These are phyloP conservation scores for Citropsis articulata DNA, from an alignment of 345 rosid genomes.

Conservation along the genomic window DNA sequence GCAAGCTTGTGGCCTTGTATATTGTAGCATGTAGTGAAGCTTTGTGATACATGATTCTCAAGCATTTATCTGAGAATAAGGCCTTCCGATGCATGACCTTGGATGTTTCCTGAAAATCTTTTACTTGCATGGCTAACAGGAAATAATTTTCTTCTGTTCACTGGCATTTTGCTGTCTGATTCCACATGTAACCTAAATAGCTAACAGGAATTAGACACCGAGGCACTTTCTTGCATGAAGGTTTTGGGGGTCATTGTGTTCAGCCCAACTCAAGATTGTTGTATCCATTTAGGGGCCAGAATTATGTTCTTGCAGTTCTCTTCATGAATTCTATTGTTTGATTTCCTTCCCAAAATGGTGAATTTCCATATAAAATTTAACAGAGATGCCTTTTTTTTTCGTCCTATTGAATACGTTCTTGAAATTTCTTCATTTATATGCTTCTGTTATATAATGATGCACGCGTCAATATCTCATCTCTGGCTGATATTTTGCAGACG, in stretches of 20 bases:
- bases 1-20: not conserved
- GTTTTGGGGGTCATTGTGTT: not conserved
- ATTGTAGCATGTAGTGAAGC: not conserved
- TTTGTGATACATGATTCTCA: not conserved
- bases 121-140: not conserved
- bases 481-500: constrained; percentile 48
- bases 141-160: not conserved
- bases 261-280: not conserved
- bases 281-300: not conserved
- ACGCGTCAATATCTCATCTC: constrained; percentile 5
- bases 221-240: not conserved
- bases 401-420: not conserved
- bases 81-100: not conserved
- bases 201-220: not conserved
- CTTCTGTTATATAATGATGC: not conserved
- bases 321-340: not conserved
- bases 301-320: not conserved
- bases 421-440: not conserved
- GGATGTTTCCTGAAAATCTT: not conserved
- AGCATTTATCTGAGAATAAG: not conserved
- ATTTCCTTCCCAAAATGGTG: not conserved
- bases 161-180: not conserved
- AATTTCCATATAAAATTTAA: not conserved
- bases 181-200: not conserved
- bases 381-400: not conserved